Base-by-base conservation (phyloP, 2,329 filamentous ascomycete species). In the Fusarium musae region DNA sequence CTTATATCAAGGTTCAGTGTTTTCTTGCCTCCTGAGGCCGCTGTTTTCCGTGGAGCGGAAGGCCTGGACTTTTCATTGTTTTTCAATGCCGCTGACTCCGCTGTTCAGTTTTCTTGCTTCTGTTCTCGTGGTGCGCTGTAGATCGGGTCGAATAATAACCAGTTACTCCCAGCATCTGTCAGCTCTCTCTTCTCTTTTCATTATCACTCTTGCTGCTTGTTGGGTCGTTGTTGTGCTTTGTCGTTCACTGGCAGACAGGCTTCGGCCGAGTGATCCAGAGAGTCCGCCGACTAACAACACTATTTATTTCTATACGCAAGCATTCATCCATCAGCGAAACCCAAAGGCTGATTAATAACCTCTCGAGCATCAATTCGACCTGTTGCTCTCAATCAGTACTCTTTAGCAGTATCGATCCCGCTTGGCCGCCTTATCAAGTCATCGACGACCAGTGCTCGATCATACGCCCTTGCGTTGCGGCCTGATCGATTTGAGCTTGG, bases 11-110 rank as follows among this genome's bases (percentile, higher is more conserved):
- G 26, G 26, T 26, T 26, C 26, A 4, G 26, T 26, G 26, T 26
- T 26, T 26, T 26, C 26, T 26, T 26, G 26, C 26, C 26, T 6
- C 26, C 26, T 26, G 26, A 26, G 26, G 26, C 26, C 26, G 26
- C 72, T 73, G 65, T 74, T 75, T 74, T 59, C 69, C 64, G 60
- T 68, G 52, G 61, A 70, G 58, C 53, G 47, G 50, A 66, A 74
- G 59, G 59, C 63, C 49, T 72, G 73, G 57, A 72, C 63, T 68
- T 76, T 66, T 66, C 28, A 72, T 75, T 76, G 62, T 59, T 75
- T 77, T 77, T 75, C 70, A 77, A 77, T 76, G 63, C 68, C 64
- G 66, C 49, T 53, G 63, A 59, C 57, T 70, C 54, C 66, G 60
- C 65, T 47, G 28, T 44, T 63, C 61, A 54, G 36, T 44, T 63